These are phyloP conservation scores for Thecaphora frezii DNA, from an alignment of 1,284 basidiomycete species.

Conservation along the genomic window DNA sequence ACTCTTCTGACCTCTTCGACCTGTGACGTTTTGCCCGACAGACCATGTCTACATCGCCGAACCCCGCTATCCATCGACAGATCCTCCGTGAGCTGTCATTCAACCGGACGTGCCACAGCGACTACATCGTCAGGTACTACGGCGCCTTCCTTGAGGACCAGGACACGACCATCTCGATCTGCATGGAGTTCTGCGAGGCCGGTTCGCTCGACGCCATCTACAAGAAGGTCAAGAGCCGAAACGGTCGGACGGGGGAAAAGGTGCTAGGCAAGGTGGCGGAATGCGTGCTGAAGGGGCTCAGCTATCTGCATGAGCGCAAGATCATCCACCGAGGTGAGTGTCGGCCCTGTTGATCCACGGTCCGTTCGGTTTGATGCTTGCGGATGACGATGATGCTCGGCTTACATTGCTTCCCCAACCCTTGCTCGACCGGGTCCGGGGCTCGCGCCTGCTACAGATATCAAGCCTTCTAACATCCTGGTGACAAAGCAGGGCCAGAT, in stretches of 20 bases:
- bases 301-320: conserved; percentile 84
- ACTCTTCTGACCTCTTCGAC: background rate
- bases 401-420: too few species aligned
- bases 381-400: too few species aligned
- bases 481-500: conserved; percentile 82
- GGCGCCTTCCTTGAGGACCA: conserved; percentile 93
- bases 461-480: conserved; percentile 94
- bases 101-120: conserved; percentile 78
- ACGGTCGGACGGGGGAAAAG: conserved; percentile 83
- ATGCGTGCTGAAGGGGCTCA: conserved; percentile 86
- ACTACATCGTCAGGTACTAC: conserved; percentile 88
- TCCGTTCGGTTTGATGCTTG: background rate
- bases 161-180: conserved; percentile 87
- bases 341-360: too few species aligned
- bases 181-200: conserved; percentile 93
- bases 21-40: conserved; percentile 34
- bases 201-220: conserved; percentile 79
- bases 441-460: too few species aligned
- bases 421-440: background rate
- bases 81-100: conserved; percentile 89
- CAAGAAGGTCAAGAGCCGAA: conserved; percentile 74
- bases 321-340: conserved; percentile 78
- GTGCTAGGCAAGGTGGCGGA: conserved; percentile 88
- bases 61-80: conserved; percentile 81
- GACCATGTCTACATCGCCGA: conserved; percentile 91